Evolutionary conservation across 106 monocot genomes (phyloP).

Genomic region (Vanilla planifolia): DNA sequence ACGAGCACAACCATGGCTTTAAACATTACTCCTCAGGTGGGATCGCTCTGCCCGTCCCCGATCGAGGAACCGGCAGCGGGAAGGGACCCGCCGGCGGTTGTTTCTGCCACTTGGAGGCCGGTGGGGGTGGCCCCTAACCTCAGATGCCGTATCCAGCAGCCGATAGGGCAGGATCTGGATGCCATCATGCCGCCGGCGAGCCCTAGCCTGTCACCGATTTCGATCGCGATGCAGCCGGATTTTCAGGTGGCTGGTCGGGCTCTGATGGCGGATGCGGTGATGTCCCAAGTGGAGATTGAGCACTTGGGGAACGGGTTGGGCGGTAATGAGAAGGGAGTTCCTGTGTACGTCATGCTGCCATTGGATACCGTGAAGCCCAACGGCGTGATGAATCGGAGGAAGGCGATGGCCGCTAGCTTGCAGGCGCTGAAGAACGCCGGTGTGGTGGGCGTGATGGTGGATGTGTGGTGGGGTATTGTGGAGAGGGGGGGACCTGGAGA

Average conservation of each 20-base stretch:
- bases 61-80: slow-evolving; percentile 3
- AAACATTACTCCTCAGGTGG: slow-evolving; percentile 35
- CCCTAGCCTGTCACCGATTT: slow-evolving; percentile 27
- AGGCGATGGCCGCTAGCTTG: slow-evolving; percentile 72
- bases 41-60: slow-evolving; percentile 18
- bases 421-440: slow-evolving; percentile 76
- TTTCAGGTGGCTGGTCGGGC: slow-evolving; percentile 41
- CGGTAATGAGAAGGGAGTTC: slow-evolving; percentile 39
- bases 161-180: slow-evolving; percentile 24
- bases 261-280: slow-evolving; percentile 13
- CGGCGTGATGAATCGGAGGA: slow-evolving; percentile 52
- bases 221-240: slow-evolving; percentile 3
- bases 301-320: not conserved
- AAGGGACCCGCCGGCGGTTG: not conserved
- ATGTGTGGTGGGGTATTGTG: slow-evolving; percentile 98
- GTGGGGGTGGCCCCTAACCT: slow-evolving; percentile 15
- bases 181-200: slow-evolving; percentile 33
- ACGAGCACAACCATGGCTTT: slow-evolving; percentile 22
- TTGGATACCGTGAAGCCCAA: slow-evolving; percentile 58
- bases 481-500: slow-evolving; percentile 59
- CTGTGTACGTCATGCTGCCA: slow-evolving; percentile 94
- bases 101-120: slow-evolving; percentile 13
- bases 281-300: slow-evolving; percentile 15
- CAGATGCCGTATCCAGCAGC: slow-evolving; percentile 26
- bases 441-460: slow-evolving; percentile 89